Conservation (phyloP, 1,284 basidiomycete species). For the Heterobasidion occidentale region DNA sequence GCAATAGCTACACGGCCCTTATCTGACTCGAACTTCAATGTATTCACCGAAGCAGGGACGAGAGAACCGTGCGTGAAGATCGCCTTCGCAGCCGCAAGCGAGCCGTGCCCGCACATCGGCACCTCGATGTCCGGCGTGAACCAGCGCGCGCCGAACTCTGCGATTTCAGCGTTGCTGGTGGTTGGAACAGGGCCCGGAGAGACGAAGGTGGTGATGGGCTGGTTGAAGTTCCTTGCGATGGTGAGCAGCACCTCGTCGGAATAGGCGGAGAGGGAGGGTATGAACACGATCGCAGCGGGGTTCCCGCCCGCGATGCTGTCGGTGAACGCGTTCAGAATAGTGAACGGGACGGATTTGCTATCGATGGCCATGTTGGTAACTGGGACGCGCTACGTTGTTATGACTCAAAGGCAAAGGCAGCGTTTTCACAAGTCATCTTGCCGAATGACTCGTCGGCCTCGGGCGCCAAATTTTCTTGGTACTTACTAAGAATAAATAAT, state of each 20-base stretch:
- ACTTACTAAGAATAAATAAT: no score
- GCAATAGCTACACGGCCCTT: conserved; percentile 16
- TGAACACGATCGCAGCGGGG: conserved; percentile 41
- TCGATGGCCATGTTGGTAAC: neutral
- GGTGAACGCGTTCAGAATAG: conserved; percentile 43
- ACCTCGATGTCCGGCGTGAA: conserved; percentile 27
- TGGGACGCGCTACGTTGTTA: no score
- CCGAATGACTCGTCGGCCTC: no score
- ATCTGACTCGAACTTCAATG: conserved; percentile 27
- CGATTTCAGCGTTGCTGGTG: neutral
- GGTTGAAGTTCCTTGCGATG: conserved; percentile 36
- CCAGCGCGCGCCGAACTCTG: conserved; percentile 31
- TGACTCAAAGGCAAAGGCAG: no score
- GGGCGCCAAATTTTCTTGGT: no score
- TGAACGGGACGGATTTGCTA: conserved; percentile 13
- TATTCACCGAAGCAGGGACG: conserved; percentile 18
- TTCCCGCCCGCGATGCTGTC: conserved; percentile 36
- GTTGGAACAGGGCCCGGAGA: conserved; percentile 11
- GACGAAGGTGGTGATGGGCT: conserved; percentile 39
- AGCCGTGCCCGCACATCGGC: conserved; percentile 42
- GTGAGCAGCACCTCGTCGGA: conserved; percentile 20
- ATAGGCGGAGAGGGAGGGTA: conserved; percentile 17
- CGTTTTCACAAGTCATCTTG: no score
- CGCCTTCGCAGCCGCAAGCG: conserved; percentile 34
- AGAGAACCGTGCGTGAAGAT: conserved; percentile 27